Conservation (phyloP, 176 grass and related monocot genomes). For the Rhipidocladum racemiflorum region DNA sequence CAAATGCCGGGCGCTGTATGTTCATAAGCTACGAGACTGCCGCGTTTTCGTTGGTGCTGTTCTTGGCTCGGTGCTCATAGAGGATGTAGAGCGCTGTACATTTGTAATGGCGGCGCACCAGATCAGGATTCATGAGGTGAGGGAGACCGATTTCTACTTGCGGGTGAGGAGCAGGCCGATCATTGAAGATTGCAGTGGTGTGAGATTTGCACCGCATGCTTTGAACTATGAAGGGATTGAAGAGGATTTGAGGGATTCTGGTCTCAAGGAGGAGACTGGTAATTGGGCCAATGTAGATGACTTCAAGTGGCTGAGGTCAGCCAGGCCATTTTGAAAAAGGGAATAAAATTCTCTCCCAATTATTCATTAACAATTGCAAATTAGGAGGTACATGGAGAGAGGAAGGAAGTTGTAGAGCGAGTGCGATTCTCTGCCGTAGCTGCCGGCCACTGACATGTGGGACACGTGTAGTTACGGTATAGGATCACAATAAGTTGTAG, state of each 20-base stretch:
- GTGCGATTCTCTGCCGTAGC: no score
- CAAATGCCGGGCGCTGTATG: slow-evolving; percentile 58
- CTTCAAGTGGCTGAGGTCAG: slow-evolving; percentile 87
- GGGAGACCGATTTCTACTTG: slow-evolving; percentile 72
- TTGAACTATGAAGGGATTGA: slow-evolving; percentile 64
- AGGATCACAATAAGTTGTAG: no score
- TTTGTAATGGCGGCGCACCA: slow-evolving; percentile 83
- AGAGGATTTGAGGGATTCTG: slow-evolving; percentile 62
- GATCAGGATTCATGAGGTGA: slow-evolving; percentile 82
- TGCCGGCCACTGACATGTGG: no score
- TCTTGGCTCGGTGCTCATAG: slow-evolving; percentile 78
- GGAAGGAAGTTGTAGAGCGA: no score
- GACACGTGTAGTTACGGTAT: no score
- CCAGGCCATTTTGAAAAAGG: neutral
- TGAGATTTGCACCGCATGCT: slow-evolving; percentile 77
- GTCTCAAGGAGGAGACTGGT: slow-evolving; percentile 61
- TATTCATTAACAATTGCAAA: neutral
- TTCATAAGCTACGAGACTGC: slow-evolving; percentile 67
- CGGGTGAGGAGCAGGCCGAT: slow-evolving; percentile 80
- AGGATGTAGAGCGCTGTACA: slow-evolving; percentile 54
- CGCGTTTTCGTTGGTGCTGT: slow-evolving; percentile 64
- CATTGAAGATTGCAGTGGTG: slow-evolving; percentile 71
- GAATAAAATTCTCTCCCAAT: neutral
- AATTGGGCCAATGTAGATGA: slow-evolving; percentile 92
- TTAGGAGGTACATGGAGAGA: no score